Conservation (phyloP, 2,329 filamentous ascomycete genomes). For the Scedosporium apiospermum region DNA sequence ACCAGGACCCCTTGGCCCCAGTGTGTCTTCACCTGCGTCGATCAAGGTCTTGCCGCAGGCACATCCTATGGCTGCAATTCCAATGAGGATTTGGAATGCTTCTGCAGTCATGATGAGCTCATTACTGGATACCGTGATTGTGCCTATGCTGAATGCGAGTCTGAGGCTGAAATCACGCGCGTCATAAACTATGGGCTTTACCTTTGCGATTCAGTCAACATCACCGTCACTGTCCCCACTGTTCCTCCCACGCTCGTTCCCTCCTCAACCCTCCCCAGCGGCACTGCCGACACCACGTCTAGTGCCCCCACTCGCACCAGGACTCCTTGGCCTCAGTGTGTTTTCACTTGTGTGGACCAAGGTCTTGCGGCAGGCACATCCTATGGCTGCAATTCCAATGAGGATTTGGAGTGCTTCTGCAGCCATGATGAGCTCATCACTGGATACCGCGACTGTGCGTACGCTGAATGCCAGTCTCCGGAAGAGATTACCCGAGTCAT, state of each 20-base stretch:
- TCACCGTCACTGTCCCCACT: not conserved
- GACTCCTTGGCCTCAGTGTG: constrained; percentile 1
- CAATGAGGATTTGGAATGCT: not conserved
- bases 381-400: not conserved
- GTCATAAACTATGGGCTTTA: not conserved
- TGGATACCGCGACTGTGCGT: not conserved
- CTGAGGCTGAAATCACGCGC: not conserved
- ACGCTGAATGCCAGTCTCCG: not conserved
- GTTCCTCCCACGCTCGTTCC: too few species aligned
- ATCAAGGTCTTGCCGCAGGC: not conserved
- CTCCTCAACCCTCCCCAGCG: too few species aligned
- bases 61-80: not conserved
- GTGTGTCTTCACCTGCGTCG: not conserved
- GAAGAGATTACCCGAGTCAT: not conserved
- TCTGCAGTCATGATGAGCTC: constrained; percentile 6
- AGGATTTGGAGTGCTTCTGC: constrained; percentile 2
- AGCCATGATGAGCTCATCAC: constrained; percentile 4
- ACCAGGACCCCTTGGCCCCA: constrained; percentile 2
- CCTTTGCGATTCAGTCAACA: constrained; percentile 1
- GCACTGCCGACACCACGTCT: not conserved
- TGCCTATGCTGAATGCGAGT: not conserved
- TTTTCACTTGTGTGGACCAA: not conserved
- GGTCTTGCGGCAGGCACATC: not conserved
- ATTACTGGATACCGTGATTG: constrained; percentile 1
- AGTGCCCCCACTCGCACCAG: constrained; percentile 1